Base-by-base conservation (phyloP, 1,139 yeast species). In the Pichia sp. region DNA sequence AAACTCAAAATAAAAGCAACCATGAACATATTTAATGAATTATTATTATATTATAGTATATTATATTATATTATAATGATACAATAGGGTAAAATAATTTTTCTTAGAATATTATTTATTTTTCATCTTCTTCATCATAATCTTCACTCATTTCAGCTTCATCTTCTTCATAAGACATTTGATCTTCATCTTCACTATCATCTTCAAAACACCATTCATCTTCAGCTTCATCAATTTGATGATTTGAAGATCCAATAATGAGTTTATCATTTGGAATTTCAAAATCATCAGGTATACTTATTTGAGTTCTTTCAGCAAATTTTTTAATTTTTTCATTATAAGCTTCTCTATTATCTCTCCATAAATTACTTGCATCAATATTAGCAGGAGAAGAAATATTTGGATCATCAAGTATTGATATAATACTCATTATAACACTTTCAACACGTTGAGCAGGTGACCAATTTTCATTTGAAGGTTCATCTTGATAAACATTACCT, bases 381-480 rank as follows among this genome's bases (percentile, higher is more conserved):
- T 90, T 90, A 6, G 97, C 97, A 3, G 97, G 97, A 1, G 95
- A 84, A 62, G 89, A 96, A 50, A 60, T 59, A 65, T 90, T 90
- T 45, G 97, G 97, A 65, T 90, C 97, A 60, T 89, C 95, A 57
- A 90, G 74, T 48, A 90, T 73, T 6, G 96, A 87, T 33, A 90
- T 86, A 56, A 90, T 90, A 40, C 95, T 85, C 50, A 90, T 84
- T 58, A 90, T 75, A 10, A 90, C 96, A 35, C 87, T 74, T 65
- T 90, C 97, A 9, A 87, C 97, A 12, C 95, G 83, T 67, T 90
- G 97, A 3, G 95, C 97, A 0, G 97, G 97, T 37, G 92, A 80
- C 97, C 97, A 90, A 25, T 90, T 85, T 64, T 85, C 97, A 49
- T 83, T 82, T 57, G 87, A 96, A 5, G 90, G 95, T 63, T 89